These are phyloP conservation scores for Umbilicus rupestris DNA, from an alignment of 164 flowering plant species.

Conservation along the genomic window DNA sequence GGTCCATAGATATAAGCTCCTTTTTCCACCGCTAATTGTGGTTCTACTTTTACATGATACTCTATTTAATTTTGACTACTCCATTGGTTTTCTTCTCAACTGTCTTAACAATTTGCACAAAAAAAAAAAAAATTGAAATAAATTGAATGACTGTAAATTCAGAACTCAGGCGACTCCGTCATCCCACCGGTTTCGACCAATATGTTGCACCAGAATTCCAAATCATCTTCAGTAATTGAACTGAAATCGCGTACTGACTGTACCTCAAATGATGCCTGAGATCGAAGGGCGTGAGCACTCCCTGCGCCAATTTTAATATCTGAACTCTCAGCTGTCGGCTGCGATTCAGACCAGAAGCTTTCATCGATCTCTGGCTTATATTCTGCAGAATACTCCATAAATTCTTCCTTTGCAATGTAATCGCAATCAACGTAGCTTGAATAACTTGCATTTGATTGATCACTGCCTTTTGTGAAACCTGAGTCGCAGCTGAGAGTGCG, in stretches of 20 bases:
- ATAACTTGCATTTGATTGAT: not conserved
- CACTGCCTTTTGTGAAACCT: not conserved
- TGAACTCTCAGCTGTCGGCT: constrained; percentile 3
- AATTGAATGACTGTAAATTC: too few relatives aligned
- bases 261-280: constrained; percentile 4
- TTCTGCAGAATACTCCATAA: not conserved
- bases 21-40: too few relatives aligned
- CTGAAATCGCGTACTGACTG: constrained; percentile 6
- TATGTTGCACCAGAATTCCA: constrained; percentile 9
- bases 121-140: too few relatives aligned
- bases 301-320: too few relatives aligned
- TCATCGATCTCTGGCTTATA: constrained; percentile 19
- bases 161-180: constrained; percentile 4
- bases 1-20: too few relatives aligned
- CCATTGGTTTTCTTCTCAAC: too few relatives aligned
- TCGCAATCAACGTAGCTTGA: not conserved
- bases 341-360: constrained; percentile 28
- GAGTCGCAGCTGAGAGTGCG: too few relatives aligned
- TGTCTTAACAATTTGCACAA: too few relatives aligned
- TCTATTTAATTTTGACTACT: too few relatives aligned
- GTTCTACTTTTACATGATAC: too few relatives aligned
- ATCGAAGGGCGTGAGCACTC: not conserved
- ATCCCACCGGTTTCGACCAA: constrained; percentile 4
- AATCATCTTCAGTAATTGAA: not conserved
- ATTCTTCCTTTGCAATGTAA: not conserved